These are phyloP conservation scores for Ceratobasidium sp. DNA, from an alignment of 1,284 basidiomycete species.

Conservation along the genomic window DNA sequence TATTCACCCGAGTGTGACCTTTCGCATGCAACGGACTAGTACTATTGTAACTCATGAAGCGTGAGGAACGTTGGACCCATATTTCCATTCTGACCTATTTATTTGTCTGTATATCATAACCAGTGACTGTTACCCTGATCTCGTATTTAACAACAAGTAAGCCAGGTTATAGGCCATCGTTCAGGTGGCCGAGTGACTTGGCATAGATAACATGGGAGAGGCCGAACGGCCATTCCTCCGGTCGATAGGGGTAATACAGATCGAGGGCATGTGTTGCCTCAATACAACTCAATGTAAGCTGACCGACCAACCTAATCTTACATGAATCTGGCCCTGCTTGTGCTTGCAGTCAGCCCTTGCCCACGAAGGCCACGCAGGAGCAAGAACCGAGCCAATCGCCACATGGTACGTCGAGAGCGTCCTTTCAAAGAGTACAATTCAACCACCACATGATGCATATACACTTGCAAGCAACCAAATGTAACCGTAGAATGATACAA, in stretches of 20 bases:
- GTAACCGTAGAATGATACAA: constrained; percentile 32
- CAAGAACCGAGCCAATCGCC: background rate
- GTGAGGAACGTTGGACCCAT: background rate
- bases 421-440: background rate
- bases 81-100: background rate
- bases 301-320: background rate
- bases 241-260: constrained; percentile 8
- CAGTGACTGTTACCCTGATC: background rate
- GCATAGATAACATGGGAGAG: constrained; percentile 8
- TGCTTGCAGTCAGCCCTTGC: background rate
- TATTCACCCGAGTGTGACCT: background rate
- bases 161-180: background rate
- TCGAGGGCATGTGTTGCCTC: background rate
- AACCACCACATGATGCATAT: constrained; percentile 39
- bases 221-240: constrained; percentile 5
- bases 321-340: background rate
- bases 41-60: background rate
- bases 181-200: background rate
- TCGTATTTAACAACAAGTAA: background rate
- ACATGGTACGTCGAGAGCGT: background rate
- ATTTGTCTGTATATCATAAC: background rate
- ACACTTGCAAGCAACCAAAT: constrained; percentile 32
- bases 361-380: background rate
- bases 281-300: background rate
- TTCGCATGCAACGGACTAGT: background rate